A percentile compares a stretch with the other conserved stretches of the same genome.
Evolutionary conservation across 139 green algal species (phyloP).

Genomic region (Yamagishiella unicocca): DNA sequence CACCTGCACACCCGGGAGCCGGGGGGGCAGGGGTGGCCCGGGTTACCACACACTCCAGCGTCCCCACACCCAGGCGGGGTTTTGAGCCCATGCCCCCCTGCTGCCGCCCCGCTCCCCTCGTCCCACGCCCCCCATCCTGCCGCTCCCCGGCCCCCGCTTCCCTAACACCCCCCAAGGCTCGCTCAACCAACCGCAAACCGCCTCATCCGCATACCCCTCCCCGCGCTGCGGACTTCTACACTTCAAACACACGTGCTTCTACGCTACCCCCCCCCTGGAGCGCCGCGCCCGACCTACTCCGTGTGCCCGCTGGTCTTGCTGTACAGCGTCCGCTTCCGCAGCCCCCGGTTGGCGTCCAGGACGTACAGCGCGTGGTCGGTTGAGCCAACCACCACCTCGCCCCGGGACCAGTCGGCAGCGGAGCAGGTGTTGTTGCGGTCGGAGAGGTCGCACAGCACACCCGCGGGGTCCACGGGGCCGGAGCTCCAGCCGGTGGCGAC

Average conservation of each 20-base stretch:
- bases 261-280: not conserved
- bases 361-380: constrained; percentile 87
- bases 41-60: not conserved
- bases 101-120: too few species aligned
- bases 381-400: constrained; percentile 72
- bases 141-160: too few species aligned
- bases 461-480: constrained; percentile 56
- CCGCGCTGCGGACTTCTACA: too few species aligned
- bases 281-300: constrained; percentile 69
- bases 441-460: constrained; percentile 63
- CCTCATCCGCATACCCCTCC: too few species aligned
- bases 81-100: too few species aligned
- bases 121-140: too few species aligned
- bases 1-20: constrained; percentile 53
- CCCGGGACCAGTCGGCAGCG: constrained; percentile 62
- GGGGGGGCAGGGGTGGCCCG: too few species aligned
- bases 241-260: not conserved
- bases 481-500: constrained; percentile 15
- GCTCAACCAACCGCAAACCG: too few species aligned
- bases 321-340: constrained; percentile 75
- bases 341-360: constrained; percentile 63
- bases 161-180: too few species aligned
- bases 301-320: constrained; percentile 79
- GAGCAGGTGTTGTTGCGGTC: constrained; percentile 74
- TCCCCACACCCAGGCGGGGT: too few species aligned